Base-by-base conservation (phyloP, 1,139 yeast genomes). In the Cylindricascospora bacillispora region DNA sequence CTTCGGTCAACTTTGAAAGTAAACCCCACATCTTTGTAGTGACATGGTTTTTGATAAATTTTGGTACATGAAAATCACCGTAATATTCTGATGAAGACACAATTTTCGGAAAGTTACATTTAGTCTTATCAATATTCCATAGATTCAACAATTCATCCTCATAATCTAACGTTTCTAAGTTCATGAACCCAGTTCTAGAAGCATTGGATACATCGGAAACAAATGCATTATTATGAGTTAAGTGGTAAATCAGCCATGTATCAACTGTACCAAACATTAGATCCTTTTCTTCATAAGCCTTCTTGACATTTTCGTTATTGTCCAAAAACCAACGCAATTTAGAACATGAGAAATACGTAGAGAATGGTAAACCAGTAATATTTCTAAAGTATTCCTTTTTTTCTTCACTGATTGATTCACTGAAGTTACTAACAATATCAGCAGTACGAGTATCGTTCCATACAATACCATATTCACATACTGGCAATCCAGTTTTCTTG, bases 391-490 rank as follows among this genome's bases (percentile, higher is more conserved):
- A 66, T 30, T 69, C 72, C 45, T 73, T 64, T 31, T 59, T 57
- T 19, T 79, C 81, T 24, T 70, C 74, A 20, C 74, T 66, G 34
- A 72, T 67, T 45, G 63, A 62, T 41, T 65, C 63, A 44, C 67
- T 70, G 55, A 78, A 66, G 44, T 74, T 70, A 41, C 70, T 71
- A 35, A 83, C 89, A 35, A 82, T 68, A 23, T 67, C 75, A 6
- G 80, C 59, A 20, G 94, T 86, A 52, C 97, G 70, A 24, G 93
- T 80, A 58, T 86, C 97, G 37, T 92, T 81, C 97, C 97, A 86
- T 28, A 89, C 93, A 52, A 86, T 82, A 52, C 95, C 95, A 30
- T 58, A 58, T 49, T 80, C 76, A 52, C 77, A 67, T 34, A 82
- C 66, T 2, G 95, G 92, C 44, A 67, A 64, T 27, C 95, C 95